Evolutionary conservation across 306 rosid genomes (phyloP).

Genomic region (Quercus engelmannii): DNA sequence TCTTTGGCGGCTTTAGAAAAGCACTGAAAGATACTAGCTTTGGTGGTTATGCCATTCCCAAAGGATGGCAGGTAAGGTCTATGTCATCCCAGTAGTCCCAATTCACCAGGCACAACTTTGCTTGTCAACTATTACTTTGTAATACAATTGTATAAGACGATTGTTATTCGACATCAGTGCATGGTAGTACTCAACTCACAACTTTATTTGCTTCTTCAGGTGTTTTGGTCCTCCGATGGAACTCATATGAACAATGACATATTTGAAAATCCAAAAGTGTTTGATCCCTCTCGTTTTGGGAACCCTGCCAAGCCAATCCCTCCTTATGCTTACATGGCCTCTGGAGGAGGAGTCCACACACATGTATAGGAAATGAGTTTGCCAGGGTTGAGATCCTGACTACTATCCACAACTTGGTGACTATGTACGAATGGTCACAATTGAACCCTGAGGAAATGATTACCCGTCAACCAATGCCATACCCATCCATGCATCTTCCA

Average conservation of each 20-base stretch:
- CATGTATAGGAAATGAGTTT: slow-evolving; percentile 54
- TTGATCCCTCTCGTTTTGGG: slow-evolving; percentile 47
- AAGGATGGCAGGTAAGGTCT: slow-evolving; percentile 50
- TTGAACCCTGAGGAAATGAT: slow-evolving; percentile 31
- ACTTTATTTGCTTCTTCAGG: slow-evolving; percentile 5
- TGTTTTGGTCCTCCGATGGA: slow-evolving; percentile 42
- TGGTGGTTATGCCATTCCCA: slow-evolving; percentile 48
- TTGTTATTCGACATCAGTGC: neutral
- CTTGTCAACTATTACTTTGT: no score
- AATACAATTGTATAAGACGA: no score
- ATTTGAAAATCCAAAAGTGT: slow-evolving; percentile 36
- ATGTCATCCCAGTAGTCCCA: neutral
- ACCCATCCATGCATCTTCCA: slow-evolving; percentile 48
- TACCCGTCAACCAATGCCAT: slow-evolving; percentile 51
- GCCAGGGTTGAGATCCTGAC: slow-evolving; percentile 45
- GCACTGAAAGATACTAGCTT: slow-evolving; percentile 36
- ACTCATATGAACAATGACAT: slow-evolving; percentile 38
- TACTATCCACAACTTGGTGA: slow-evolving; percentile 43
- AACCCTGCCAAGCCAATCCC: slow-evolving; percentile 45
- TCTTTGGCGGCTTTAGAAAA: slow-evolving; percentile 45
- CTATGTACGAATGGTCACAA: slow-evolving; percentile 44
- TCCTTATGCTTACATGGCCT: slow-evolving; percentile 44
- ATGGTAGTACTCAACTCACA: neutral
- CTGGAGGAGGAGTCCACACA: slow-evolving; percentile 44
- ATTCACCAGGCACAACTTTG: neutral